These are phyloP conservation scores for Vigna trinervia DNA, from an alignment of 306 rosid genomes.

Conservation along the genomic window DNA sequence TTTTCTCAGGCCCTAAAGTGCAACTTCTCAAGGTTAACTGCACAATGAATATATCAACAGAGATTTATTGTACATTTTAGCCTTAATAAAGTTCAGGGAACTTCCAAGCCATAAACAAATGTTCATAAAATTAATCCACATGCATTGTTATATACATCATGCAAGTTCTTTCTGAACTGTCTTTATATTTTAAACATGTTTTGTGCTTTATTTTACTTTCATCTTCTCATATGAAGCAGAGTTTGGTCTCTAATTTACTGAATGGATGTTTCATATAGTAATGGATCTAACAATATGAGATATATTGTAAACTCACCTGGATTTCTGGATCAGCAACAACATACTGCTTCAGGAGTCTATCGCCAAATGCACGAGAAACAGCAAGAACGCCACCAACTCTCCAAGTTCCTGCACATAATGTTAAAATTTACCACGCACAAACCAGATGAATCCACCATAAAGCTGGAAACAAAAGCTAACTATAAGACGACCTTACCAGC, in stretches of 20 bases:
- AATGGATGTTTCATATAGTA: constrained; percentile 17
- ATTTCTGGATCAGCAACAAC: constrained; percentile 99
- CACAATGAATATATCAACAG: not conserved
- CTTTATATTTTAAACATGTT: constrained; percentile 11
- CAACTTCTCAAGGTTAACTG: not conserved
- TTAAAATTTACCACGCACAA: constrained; percentile 29
- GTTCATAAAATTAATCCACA: not conserved
- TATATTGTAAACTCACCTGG: constrained; percentile 62
- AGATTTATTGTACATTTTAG: constrained; percentile 6
- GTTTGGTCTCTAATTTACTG: constrained; percentile 12
- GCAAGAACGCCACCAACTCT: constrained; percentile 99
- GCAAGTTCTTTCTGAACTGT: constrained; percentile 8
- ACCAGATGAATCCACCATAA: constrained; percentile 4
- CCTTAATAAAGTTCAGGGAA: not conserved
- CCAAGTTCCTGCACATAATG: constrained; percentile 82
- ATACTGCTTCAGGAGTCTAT: constrained; percentile 94
- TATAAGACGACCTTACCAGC: constrained; percentile 65
- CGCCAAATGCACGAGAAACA: constrained; percentile 98
- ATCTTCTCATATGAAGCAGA: constrained; percentile 21
- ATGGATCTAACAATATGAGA: constrained; percentile 37
- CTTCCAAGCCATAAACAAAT: not conserved
- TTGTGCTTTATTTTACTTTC: constrained; percentile 1
- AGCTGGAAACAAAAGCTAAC: constrained; percentile 34
- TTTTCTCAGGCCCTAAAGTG: not conserved
- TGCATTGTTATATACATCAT: not conserved